Evolutionary conservation across 2,329 filamentous ascomycete species (phyloP), one percentile per base, ranked within the genome.

Genomic region (Xylariaceae sp.): DNA sequence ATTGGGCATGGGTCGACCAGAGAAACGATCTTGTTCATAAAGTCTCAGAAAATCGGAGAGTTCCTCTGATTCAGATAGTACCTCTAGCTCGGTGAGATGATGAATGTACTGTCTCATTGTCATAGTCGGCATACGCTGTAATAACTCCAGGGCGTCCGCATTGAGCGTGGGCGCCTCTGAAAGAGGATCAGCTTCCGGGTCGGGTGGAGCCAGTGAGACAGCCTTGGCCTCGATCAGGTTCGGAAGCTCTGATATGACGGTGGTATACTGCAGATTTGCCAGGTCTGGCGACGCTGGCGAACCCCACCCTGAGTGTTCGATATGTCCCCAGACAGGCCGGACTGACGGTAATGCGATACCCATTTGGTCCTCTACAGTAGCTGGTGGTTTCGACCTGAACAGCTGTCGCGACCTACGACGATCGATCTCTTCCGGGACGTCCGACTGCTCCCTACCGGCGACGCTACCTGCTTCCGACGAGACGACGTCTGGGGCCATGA

Each of bases 171-270:
- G 71, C 9, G 71, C 68, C 3, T 68, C 67, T 15, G 62, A 60
- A 33, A 61, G 33, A 36, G 33, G 33, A 36, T 36, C 60, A 15
- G 71, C 72, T 32, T 62, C 67, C 33, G 66, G 72, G 55, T 71
- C 75, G 1, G 75, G 73, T 30, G 85, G 89, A 0, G 87, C 89
- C 35, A 96, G 78, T 0, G 89, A 90, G n/a, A 96, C 82, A 1
- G 90, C 92, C 67, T 92, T 92, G 10, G 89, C 92, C 72, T 97
- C 92, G 55, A 97, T 88, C 27, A 97, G 77, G 63, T 95, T 86
- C 1, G 91, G 89, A 19, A 99, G 76, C 68, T 97, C 92, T 35
- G 80, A 77, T 15, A 96, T 76, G 19, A 99, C 89, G 2, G 83
- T 83, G 59, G 77, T 79, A 68, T 95, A 97, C 56, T 95, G 84